Evolutionary conservation across 768 basidiomycete species (phyloP).

Genomic region (Hypholoma sublateritium): DNA sequence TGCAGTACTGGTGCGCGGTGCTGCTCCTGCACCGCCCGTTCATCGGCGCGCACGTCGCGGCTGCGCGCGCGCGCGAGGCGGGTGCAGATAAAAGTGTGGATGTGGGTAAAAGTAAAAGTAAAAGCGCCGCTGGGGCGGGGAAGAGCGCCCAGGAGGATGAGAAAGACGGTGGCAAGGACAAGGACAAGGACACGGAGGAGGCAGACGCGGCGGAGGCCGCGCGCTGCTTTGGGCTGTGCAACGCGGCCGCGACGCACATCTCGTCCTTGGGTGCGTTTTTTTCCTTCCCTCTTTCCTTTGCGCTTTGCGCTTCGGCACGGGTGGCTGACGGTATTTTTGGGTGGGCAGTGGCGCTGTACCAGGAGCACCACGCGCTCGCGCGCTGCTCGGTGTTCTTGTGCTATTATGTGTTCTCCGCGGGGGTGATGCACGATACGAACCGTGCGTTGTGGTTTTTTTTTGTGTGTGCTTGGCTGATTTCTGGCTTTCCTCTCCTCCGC

Average conservation of each 20-base stretch:
- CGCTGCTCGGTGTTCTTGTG: conserved; percentile 69
- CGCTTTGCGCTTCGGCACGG: too few species aligned
- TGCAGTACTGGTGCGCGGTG: conserved; percentile 86
- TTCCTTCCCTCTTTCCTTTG: not conserved
- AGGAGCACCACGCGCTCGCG: conserved; percentile 59
- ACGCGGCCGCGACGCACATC: conserved; percentile 77
- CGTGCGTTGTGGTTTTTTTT: conserved; percentile 42
- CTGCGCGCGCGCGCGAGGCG: not conserved
- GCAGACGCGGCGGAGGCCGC: too few species aligned
- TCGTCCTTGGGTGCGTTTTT: conserved; percentile 56
- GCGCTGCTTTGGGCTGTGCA: conserved; percentile 60
- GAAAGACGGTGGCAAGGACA: conserved; percentile 42
- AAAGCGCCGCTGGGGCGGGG: conserved; percentile 30
- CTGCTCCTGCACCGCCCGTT: conserved; percentile 77
- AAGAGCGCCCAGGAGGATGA: conserved; percentile 38
- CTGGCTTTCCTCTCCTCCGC: not conserved
- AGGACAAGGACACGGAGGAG: conserved; percentile 39
- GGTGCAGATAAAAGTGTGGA: not conserved
- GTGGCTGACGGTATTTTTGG: not conserved
- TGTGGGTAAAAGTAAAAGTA: conserved; percentile 34
- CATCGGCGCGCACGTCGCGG: conserved; percentile 40
- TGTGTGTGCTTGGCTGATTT: not conserved
- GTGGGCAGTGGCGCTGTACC: conserved; percentile 52
- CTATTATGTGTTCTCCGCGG: conserved; percentile 80
- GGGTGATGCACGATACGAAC: conserved; percentile 75